These are phyloP conservation scores for Solanum pinnatisectum DNA, from an alignment of 257 asterid genomes.

Conservation along the genomic window DNA sequence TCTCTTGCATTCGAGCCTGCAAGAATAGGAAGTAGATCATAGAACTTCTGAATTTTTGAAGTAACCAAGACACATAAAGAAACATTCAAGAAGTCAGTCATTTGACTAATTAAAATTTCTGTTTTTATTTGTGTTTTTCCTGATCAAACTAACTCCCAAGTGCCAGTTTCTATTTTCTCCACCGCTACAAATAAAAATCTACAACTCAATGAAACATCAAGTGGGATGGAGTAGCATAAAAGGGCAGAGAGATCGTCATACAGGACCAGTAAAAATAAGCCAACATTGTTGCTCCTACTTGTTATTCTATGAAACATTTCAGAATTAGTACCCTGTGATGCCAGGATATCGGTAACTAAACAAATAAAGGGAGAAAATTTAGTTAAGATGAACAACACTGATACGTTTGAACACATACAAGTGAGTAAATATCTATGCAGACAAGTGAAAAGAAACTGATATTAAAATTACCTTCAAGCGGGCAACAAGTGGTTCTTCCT, in stretches of 20 bases:
- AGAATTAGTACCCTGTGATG: not conserved
- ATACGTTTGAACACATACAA: not conserved
- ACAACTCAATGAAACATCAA: not conserved
- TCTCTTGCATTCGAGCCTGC: conserved; percentile 98
- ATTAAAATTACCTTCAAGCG: conserved; percentile 66
- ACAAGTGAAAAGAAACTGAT: not conserved
- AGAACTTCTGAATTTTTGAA: not conserved
- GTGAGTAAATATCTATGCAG: not conserved
- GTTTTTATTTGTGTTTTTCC: not conserved
- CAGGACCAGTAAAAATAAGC: not conserved
- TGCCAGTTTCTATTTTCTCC: not conserved
- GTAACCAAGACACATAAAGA: not conserved
- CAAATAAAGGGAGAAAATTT: not conserved
- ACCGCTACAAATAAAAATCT: not conserved
- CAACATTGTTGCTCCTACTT: not conserved
- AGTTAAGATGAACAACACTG: not conserved
- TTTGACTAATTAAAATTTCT: not conserved
- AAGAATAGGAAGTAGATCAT: not conserved
- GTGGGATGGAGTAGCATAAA: not conserved
- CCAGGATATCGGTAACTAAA: not conserved
- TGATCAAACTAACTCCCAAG: not conserved
- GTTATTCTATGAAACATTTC: not conserved
- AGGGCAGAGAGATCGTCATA: not conserved
- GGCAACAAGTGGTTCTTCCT: conserved; percentile 84
- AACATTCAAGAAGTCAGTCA: not conserved